Percentiles rank a stretch among this genome's conserved stretches.
These are phyloP conservation scores for Mycena vitilis DNA, from an alignment of 768 basidiomycete genomes.

Conservation along the genomic window DNA sequence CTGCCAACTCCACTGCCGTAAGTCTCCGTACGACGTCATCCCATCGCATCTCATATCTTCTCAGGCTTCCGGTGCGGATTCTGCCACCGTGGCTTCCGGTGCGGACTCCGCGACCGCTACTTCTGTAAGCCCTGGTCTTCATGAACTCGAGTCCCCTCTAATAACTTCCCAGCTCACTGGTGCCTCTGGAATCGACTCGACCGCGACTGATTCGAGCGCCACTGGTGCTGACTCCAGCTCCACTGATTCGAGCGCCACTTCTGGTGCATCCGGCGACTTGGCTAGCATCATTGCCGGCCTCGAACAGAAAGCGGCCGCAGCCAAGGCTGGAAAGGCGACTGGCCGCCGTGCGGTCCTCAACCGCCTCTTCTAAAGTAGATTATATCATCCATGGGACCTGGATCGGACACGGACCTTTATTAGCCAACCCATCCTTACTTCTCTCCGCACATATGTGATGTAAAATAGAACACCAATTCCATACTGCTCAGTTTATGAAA, in stretches of 20 bases:
- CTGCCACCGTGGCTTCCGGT: no score
- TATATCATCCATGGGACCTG: slow-evolving; percentile 15
- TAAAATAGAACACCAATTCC: slow-evolving; percentile 22
- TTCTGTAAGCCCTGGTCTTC: no score
- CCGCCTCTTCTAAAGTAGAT: slow-evolving; percentile 31
- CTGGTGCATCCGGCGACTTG: background rate
- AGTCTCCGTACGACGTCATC: no score
- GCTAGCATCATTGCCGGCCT: slow-evolving; percentile 1
- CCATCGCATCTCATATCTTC: no score
- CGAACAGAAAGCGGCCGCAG: background rate
- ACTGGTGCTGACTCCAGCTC: no score
- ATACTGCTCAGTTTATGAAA: background rate
- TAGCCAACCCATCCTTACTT: slow-evolving; percentile 27
- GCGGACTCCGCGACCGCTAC: no score
- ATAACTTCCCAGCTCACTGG: no score
- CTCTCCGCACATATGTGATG: slow-evolving; percentile 16
- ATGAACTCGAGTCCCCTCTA: no score
- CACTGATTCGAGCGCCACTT: no score
- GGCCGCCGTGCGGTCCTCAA: slow-evolving; percentile 12
- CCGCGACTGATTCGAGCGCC: no score
- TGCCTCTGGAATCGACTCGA: no score
- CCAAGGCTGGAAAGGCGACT: background rate
- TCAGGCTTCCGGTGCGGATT: no score
- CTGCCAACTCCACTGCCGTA: background rate
- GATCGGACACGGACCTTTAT: slow-evolving; percentile 33